phyloP scores from a whole-genome alignment of 1,139 yeast species.

The Sugiyamaella xylanicola region DNA sequence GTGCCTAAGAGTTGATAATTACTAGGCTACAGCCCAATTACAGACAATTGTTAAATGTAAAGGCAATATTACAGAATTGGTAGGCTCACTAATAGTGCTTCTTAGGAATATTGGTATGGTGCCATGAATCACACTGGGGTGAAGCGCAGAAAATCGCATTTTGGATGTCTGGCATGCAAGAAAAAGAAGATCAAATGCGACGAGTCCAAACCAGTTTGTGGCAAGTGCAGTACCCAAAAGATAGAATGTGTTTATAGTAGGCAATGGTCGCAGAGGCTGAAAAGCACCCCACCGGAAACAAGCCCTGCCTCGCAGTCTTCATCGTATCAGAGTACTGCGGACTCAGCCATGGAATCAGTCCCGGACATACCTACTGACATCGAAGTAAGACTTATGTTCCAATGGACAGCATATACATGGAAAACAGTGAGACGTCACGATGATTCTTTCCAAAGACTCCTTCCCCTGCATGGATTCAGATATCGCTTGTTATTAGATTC shows the following conservation, averaged over 20 bases:
- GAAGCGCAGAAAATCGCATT: constrained; percentile 24
- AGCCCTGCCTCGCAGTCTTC: neutral
- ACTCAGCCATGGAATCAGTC: constrained; percentile 14
- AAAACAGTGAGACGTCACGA: constrained; percentile 8
- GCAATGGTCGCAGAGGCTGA: constrained; percentile 14
- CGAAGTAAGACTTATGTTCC: constrained; percentile 21
- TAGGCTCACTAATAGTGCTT: no score
- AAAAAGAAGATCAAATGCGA: constrained; percentile 26
- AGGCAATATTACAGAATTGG: no score
- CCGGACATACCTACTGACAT: constrained; percentile 4
- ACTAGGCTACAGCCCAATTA: no score
- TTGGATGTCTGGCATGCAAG: constrained; percentile 25
- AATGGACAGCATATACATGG: constrained; percentile 23
- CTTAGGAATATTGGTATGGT: no score
- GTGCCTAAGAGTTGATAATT: no score
- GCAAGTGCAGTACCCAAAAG: constrained; percentile 18
- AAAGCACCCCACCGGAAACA: constrained; percentile 1
- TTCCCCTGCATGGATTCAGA: constrained; percentile 18
- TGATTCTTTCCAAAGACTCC: constrained; percentile 7
- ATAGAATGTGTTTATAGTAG: constrained; percentile 20
- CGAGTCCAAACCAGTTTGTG: constrained; percentile 23
- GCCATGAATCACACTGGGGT: neutral
- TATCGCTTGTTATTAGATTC: constrained; percentile 21
- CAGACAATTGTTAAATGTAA: no score
- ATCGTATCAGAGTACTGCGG: constrained; percentile 1